phyloP scores from a whole-genome alignment of 2,329 filamentous ascomycete species.

The Cordyceps cicadae region DNA sequence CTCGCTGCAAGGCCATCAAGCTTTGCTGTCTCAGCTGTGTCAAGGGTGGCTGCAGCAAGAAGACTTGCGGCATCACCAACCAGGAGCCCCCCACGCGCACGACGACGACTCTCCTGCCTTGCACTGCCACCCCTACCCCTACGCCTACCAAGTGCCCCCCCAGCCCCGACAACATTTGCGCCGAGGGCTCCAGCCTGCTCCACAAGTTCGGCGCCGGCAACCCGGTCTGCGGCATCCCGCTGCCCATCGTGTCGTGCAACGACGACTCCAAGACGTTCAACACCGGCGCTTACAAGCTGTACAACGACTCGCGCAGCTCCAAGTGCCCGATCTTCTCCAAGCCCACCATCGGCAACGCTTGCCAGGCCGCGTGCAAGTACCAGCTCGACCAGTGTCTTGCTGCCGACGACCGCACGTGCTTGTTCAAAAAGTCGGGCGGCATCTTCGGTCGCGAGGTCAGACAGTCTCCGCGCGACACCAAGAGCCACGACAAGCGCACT shows the following conservation, averaged over 20 bases:
- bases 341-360: slow-evolving; percentile 2
- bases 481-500: slow-evolving; percentile 6
- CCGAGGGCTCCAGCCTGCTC: slow-evolving; percentile 5
- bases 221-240: slow-evolving; percentile 7
- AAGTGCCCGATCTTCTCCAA: slow-evolving; percentile 7
- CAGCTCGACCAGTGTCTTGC: slow-evolving; percentile 6
- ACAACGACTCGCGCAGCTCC: background rate
- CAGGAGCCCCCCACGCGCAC: background rate
- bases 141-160: slow-evolving; percentile 8
- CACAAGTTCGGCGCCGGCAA: slow-evolving; percentile 7
- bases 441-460: background rate
- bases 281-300: slow-evolving; percentile 4
- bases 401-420: background rate
- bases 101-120: background rate
- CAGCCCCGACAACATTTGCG: slow-evolving; percentile 9
- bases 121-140: background rate
- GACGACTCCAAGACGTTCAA: background rate
- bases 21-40: slow-evolving; percentile 3
- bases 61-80: background rate
- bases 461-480: background rate
- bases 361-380: slow-evolving; percentile 9
- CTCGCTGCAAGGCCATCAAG: slow-evolving; percentile 2
- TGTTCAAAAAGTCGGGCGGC: slow-evolving; percentile 1
- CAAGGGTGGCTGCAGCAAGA: slow-evolving; percentile 6
- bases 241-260: slow-evolving; percentile 9